Base-by-base conservation (phyloP, 2,329 filamentous ascomycete genomes). In the Helminthosporium solani region DNA sequence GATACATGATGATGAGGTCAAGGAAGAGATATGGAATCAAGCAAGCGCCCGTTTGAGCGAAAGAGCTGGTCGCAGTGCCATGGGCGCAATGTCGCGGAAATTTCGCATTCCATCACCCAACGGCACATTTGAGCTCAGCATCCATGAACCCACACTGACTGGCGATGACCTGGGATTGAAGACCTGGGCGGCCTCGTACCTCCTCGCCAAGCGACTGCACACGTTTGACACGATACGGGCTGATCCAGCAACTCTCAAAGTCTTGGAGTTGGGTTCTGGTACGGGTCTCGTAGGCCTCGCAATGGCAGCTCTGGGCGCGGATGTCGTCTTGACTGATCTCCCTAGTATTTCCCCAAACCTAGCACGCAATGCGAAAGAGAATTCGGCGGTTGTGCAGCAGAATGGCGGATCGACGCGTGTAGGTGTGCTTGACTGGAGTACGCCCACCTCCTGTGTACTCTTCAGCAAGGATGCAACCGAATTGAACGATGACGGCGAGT, bases 131-230 rank as follows among this genome's bases (percentile, higher is more conserved):
- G 78, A 85, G 36, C 75, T 99, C 40, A 78, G 80, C 28, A 83
- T 99, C 31, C 81, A 89, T 46, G 94, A 99, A 66, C 94, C 94
- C 1, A 85, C 90, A 1, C 76, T 97, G 45, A 95, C 89, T 0
- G 87, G 87, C 6, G 92, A 96, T 68, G 87, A 88, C 48, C 77
- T 97, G 15, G 94, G 94, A 1, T 79, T 95, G 67, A 97, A 99
- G 70, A 99, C 94, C 0, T 97, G 94, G 94, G 89, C 88, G 0
- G 92, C 90, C 0, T 92, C 90, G 0, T 95, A 90, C 63, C 79
- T 95, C 2, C 82, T 97, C 3, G 87, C 92, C 0, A 86, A 82
- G 56, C 83, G 87, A 19, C 79, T 97, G 20, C 62, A 63, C 38
- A 52, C 49, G 2, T 63, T 78, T 14, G 28, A 54, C 3, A 33